Conservation (phyloP, 805 yeast species). For the Helenozyma rhizophorensis region DNA sequence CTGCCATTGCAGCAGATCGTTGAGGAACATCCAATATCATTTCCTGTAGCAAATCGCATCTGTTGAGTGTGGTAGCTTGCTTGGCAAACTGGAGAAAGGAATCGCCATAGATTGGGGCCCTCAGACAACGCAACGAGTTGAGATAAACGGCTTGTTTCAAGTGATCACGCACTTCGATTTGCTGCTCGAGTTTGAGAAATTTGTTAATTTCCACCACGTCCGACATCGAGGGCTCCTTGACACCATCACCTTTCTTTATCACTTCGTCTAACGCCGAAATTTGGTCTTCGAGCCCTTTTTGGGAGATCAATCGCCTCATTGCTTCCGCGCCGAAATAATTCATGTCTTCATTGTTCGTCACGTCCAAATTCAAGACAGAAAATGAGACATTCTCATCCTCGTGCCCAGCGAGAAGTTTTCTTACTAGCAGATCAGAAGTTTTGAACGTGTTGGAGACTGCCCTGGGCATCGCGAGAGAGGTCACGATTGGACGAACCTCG, state of each 20-base stretch:
- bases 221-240: constrained; percentile 13
- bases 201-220: constrained; percentile 58
- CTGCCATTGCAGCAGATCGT: constrained; percentile 36
- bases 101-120: constrained; percentile 64
- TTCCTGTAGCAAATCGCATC: constrained; percentile 23
- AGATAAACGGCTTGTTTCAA: constrained; percentile 56
- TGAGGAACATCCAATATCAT: constrained; percentile 23
- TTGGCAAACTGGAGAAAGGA: constrained; percentile 39
- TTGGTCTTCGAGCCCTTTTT: constrained; percentile 41
- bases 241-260: constrained; percentile 19
- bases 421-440: constrained; percentile 24
- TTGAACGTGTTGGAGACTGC: constrained; percentile 52
- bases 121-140: constrained; percentile 61
- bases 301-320: constrained; percentile 43
- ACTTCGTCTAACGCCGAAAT: constrained; percentile 39
- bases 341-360: constrained; percentile 43
- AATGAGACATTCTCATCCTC: constrained; percentile 37
- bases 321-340: constrained; percentile 46
- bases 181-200: constrained; percentile 48
- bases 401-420: constrained; percentile 14
- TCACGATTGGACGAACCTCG: constrained; percentile 91
- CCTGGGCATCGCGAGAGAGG: constrained; percentile 74
- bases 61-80: constrained; percentile 1
- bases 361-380: constrained; percentile 55
- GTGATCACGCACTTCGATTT: constrained; percentile 47